Evolutionary conservation across 208 protist genomes (phyloP), one percentile per base, ranked within the genome.

Genomic region (Endotrypanum monterogeii): DNA sequence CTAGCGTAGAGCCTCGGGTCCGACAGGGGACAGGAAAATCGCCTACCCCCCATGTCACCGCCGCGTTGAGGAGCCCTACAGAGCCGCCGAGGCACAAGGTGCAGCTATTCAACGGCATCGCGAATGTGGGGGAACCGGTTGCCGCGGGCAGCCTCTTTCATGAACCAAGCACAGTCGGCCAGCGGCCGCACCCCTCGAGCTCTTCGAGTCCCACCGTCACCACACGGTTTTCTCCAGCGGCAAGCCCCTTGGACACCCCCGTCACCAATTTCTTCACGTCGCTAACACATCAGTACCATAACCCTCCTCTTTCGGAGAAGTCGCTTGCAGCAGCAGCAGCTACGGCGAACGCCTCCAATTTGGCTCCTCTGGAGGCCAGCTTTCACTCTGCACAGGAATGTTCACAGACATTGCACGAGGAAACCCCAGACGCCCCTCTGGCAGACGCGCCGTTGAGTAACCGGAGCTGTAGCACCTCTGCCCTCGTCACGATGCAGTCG

Each of bases 331-430:
- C 16, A 7, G 54, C 54, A 14, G 12, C 54, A 48, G 25, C n/a
- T n/a, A n/a, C n/a, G n/a, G n/a, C n/a, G n/a, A n/a, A n/a, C n/a
- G n/a, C n/a, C n/a, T n/a, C n/a, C n/a, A n/a, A n/a, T n/a, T n/a
- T n/a, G n/a, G n/a, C n/a, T n/a, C n/a, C n/a, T n/a, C n/a, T 79
- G 20, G 67, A 79, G 48, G 35, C 20, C 14, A 73, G 57, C 67
- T 16, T 78, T 54, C 35, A 28, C 67, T 48, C 58, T 1, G 12
- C 25, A n/a, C 48, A 20, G 8, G 58, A 73, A 2, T 25, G 0
- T 7, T 7, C 28, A 3, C 55, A 65, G 35, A n/a, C 58, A 46
- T 11, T 4, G 28, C 30, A 28, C 6, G 18, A 18, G 23, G 35
- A 20, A 16, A 65, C 58, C 3, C 20, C 18, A 44, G 58, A 37